phyloP scores from a whole-genome alignment of 164 flowering plant species.

The Vitis riparia region DNA sequence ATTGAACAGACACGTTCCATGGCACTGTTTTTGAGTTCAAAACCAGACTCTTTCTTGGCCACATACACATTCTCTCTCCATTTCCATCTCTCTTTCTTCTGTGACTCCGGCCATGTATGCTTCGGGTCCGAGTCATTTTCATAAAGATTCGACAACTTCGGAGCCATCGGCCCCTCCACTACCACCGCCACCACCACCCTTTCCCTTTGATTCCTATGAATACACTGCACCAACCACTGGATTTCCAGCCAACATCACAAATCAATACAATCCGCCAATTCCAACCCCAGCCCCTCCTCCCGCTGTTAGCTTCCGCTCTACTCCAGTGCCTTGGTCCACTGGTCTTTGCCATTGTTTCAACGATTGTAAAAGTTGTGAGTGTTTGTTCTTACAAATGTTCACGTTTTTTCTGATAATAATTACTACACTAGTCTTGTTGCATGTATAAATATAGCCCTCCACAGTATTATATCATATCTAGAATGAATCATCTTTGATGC shows the following conservation, averaged over 20 bases:
- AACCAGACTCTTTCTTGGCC: too few relatives aligned
- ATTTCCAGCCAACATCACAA: not conserved
- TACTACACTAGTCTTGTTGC: too few relatives aligned
- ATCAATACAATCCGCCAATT: not conserved
- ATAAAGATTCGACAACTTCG: not conserved
- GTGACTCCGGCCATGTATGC: not conserved
- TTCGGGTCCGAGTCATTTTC: not conserved
- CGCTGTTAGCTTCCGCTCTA: too few relatives aligned
- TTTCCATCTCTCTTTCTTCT: not conserved
- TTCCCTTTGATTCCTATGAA: not conserved
- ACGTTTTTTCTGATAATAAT: too few relatives aligned
- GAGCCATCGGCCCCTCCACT: slow-evolving; percentile 2
- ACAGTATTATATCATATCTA: too few relatives aligned
- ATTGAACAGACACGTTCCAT: not conserved
- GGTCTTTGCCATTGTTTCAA: slow-evolving; percentile 49
- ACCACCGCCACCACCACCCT: slow-evolving; percentile 4
- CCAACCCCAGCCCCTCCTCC: not conserved
- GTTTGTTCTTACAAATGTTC: not conserved
- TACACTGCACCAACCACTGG: not conserved
- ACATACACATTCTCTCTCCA: not conserved
- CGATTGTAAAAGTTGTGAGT: slow-evolving; percentile 41
- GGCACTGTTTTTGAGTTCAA: not conserved
- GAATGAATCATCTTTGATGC: too few relatives aligned
- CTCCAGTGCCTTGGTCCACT: slow-evolving; percentile 50
- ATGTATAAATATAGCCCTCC: too few relatives aligned